phyloP scores from a whole-genome alignment of 176 grass and related monocot species.

The Bothriochloa decipiens region DNA sequence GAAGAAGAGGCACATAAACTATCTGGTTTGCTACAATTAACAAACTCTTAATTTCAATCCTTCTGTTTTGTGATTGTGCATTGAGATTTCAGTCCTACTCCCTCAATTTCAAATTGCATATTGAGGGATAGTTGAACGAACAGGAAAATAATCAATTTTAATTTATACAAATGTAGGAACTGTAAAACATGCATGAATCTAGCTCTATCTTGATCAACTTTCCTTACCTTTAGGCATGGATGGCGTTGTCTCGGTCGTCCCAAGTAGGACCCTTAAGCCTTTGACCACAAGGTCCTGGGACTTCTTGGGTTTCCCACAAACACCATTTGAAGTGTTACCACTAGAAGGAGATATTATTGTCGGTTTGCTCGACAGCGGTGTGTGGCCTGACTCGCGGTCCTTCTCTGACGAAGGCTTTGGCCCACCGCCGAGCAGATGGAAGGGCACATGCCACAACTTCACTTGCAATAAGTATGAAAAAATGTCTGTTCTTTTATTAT shows the following conservation, averaged over 20 bases:
- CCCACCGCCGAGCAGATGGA: constrained; percentile 48
- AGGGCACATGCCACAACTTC: constrained; percentile 12
- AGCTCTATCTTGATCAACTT: not conserved
- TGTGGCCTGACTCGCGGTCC: constrained; percentile 50
- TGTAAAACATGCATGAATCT: no score
- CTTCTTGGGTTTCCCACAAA: constrained; percentile 40
- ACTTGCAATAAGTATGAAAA: not conserved
- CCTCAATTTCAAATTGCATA: no score
- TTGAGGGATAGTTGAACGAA: not conserved
- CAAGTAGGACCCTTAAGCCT: constrained; percentile 16
- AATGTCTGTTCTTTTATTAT: not conserved
- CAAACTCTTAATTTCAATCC: not conserved
- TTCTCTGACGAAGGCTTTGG: constrained; percentile 48
- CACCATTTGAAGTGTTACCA: not conserved
- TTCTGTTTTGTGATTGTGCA: not conserved
- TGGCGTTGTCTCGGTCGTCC: constrained; percentile 46
- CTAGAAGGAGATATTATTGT: constrained; percentile 50
- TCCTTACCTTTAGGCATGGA: constrained; percentile 18
- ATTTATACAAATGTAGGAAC: not conserved
- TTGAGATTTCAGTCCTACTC: not conserved
- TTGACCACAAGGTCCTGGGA: constrained; percentile 66
- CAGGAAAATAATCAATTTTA: not conserved
- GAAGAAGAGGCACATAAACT: constrained; percentile 25
- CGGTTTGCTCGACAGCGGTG: constrained; percentile 50
- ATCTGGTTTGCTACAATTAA: constrained; percentile 14